Base-by-base conservation (phyloP, 2,329 filamentous ascomycete genomes). In the Cladosporium sp. region DNA sequence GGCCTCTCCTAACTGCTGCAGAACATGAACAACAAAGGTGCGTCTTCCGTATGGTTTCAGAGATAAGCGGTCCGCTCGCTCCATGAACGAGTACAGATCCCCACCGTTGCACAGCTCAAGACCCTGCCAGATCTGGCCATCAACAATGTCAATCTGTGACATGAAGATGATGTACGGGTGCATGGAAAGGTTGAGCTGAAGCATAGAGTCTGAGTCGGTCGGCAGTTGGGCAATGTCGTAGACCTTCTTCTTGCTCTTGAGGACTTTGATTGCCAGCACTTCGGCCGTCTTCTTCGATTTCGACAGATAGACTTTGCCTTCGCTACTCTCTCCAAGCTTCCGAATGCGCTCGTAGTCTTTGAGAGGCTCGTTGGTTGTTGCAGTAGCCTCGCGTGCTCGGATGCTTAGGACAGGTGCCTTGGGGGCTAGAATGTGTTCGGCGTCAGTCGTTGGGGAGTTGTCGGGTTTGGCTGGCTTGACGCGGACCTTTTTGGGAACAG, bases 1-100 rank as follows among this genome's bases (percentile, higher is more conserved):
- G 6, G 70, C 73, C 15, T 71, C 66, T 49, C 70, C 64, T 62
- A 76, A 67, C 30, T 68, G 69, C 11, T 58, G 64, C 41, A 71
- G 59, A 59, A 72, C 69, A 61, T 73, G 71, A 11, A 70, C n/a
- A n/a, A n/a, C n/a, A n/a, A n/a, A n/a, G n/a, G n/a, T n/a, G n/a
- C n/a, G n/a, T n/a, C n/a, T n/a, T n/a, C n/a, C n/a, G n/a, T n/a
- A n/a, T n/a, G n/a, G n/a, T n/a, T 30, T 21, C 5, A 12, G 7
- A 32, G 6, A 11, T 8, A 4, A 6, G 11, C 18, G 34, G 10
- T 30, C 32, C 1, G 12, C 14, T n/a, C 10, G 52, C 32, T 21
- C 21, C 28, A 69, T 54, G 24, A 69, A 66, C 34, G 69, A 65
- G 36, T 54, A 26, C 4, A 74, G 15, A 30, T 72, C 71, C 7